These are phyloP conservation scores for Aureobasidium namibiae DNA, from an alignment of 2,329 filamentous ascomycete genomes.

Conservation along the genomic window DNA sequence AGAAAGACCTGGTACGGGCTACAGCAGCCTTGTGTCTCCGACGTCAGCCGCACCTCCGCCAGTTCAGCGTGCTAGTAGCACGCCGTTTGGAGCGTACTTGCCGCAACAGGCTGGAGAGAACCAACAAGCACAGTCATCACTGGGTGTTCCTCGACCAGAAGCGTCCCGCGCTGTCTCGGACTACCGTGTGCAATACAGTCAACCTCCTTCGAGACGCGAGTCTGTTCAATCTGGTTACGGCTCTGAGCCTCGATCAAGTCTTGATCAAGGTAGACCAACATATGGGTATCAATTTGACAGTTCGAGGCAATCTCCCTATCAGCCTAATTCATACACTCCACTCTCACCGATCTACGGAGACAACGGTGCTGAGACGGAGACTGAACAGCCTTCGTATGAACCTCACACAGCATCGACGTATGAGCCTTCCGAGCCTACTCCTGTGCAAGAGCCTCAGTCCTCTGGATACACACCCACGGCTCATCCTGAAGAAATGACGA, in stretches of 20 bases:
- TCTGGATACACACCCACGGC: not conserved
- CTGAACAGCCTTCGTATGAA: not conserved
- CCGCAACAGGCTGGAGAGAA: slow-evolving; percentile 13
- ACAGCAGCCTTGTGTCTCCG: slow-evolving; percentile 6
- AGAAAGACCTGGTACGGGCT: slow-evolving; percentile 13
- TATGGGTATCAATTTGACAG: slow-evolving; percentile 12
- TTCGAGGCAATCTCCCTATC: slow-evolving; percentile 8
- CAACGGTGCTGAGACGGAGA: not conserved
- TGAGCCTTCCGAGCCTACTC: not conserved
- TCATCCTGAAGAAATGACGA: not conserved
- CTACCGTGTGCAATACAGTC: slow-evolving; percentile 21
- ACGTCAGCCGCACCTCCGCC: not conserved
- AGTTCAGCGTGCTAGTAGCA: slow-evolving; percentile 13
- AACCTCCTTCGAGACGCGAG: slow-evolving; percentile 22
- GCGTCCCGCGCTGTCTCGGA: slow-evolving; percentile 22
- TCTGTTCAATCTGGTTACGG: slow-evolving; percentile 18
- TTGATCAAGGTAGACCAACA: slow-evolving; percentile 10
- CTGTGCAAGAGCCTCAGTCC: not conserved
- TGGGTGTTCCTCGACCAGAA: slow-evolving; percentile 23
- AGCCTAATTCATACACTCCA: slow-evolving; percentile 1
- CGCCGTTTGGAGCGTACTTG: slow-evolving; percentile 12
- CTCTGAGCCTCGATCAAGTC: slow-evolving; percentile 8
- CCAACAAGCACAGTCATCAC: slow-evolving; percentile 11
- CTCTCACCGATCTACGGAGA: not conserved
- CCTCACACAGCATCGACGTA: not conserved